A percentile compares a stretch with the other conserved stretches of the same genome.
Conservation (phyloP, 2,329 filamentous ascomycete genomes). For the Paecilomyces variotii region DNA sequence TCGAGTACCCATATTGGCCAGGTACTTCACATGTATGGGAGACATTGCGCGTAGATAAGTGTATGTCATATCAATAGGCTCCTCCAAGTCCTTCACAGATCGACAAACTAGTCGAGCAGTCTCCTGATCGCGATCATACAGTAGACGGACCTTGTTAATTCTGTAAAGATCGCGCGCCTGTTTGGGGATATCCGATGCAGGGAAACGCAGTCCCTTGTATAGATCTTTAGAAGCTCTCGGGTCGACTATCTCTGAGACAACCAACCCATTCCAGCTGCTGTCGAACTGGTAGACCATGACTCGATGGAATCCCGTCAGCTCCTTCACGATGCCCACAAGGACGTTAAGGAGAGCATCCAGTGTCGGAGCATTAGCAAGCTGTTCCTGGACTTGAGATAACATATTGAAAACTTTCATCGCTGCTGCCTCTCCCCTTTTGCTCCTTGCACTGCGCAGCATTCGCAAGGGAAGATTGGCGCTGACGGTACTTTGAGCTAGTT, state of each 20-base stretch:
- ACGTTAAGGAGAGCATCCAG: conserved; percentile 71
- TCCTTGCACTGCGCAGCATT: conserved; percentile 65
- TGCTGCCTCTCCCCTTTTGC: conserved; percentile 70
- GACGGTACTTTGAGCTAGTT: conserved; percentile 67
- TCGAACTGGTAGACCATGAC: conserved; percentile 95
- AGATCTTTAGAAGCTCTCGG: conserved; percentile 70
- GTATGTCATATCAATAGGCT: conserved; percentile 73
- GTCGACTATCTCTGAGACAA: conserved; percentile 81
- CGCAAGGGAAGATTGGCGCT: conserved; percentile 64
- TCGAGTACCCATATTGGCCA: conserved; percentile 82
- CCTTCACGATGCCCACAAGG: conserved; percentile 76
- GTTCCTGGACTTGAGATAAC: conserved; percentile 85
- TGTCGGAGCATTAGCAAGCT: conserved; percentile 63
- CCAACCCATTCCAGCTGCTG: conserved; percentile 69
- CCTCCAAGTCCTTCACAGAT: conserved; percentile 62
- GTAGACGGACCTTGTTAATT: conserved; percentile 76
- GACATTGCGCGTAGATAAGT: conserved; percentile 83
- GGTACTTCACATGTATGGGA: conserved; percentile 80
- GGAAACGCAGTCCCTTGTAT: conserved; percentile 82
- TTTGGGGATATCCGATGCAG: conserved; percentile 76
- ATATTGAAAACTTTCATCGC: conserved; percentile 92
- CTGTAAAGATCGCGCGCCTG: conserved; percentile 86
- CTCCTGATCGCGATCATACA: conserved; percentile 76
- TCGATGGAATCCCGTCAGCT: conserved; percentile 82
- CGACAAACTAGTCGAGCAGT: conserved; percentile 78